phyloP scores from a whole-genome alignment of 768 basidiomycete genomes.

The Austroboletus festivus region DNA sequence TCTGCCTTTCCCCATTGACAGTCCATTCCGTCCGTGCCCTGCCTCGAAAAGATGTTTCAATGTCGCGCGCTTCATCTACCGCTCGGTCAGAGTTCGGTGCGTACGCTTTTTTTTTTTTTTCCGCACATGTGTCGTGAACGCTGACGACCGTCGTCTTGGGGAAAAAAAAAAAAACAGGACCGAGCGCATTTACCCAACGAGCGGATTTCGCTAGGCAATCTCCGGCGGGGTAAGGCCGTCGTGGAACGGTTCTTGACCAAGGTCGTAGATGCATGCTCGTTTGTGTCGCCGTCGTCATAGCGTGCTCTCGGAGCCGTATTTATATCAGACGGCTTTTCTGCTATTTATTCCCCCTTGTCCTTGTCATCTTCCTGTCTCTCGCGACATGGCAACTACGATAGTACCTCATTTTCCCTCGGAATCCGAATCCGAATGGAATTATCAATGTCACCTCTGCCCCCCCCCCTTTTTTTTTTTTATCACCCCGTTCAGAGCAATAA shows the following conservation, averaged over 20 bases:
- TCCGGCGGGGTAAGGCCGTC: constrained; percentile 74
- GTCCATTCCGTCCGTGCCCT: constrained; percentile 94
- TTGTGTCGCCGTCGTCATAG: neutral
- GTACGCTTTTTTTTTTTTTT: constrained; percentile 20
- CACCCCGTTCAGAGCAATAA: too few species aligned
- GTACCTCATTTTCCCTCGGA: too few species aligned
- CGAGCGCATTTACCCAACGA: constrained; percentile 95
- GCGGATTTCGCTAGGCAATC: constrained; percentile 79
- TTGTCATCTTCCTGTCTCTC: too few species aligned
- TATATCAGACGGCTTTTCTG: too few species aligned
- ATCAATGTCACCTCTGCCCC: neutral
- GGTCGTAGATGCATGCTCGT: constrained; percentile 35
- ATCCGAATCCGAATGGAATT: neutral
- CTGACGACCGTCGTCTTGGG: neutral
- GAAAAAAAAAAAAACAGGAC: constrained; percentile 51
- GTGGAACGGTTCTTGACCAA: constrained; percentile 69
- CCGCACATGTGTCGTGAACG: neutral
- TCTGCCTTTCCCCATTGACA: constrained; percentile 30
- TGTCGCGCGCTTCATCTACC: constrained; percentile 93
- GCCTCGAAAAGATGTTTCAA: constrained; percentile 85
- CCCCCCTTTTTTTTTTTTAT: too few species aligned
- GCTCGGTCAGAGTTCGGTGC: constrained; percentile 85
- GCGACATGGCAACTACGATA: too few species aligned
- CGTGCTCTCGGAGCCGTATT: too few species aligned
- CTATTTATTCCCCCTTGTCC: too few species aligned